These are phyloP conservation scores for Phascolomyces articulosus DNA, from an alignment of 371 early-diverging fungal species.

Conservation along the genomic window DNA sequence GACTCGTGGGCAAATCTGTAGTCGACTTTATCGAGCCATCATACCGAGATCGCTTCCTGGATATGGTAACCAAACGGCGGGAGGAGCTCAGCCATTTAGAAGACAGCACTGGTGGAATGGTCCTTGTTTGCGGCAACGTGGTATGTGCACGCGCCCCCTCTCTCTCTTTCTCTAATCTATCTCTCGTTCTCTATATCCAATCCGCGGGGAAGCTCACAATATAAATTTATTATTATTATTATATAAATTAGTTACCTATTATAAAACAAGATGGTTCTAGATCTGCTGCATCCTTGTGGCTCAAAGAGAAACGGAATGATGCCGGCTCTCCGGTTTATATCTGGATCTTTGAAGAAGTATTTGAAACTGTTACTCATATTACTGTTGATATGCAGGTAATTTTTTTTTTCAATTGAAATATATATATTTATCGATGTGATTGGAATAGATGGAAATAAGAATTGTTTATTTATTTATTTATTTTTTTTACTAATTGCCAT, in stretches of 20 bases:
- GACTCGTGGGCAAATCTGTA: slow-evolving; percentile 53
- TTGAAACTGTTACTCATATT: slow-evolving; percentile 53
- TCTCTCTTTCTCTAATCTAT: background rate
- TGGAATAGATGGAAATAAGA: too few relatives aligned
- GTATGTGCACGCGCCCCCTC: slow-evolving; percentile 39
- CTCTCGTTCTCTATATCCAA: background rate
- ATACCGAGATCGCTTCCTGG: slow-evolving; percentile 56
- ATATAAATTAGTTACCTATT: slow-evolving; percentile 56
- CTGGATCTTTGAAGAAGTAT: slow-evolving; percentile 76
- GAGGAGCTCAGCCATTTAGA: slow-evolving; percentile 26
- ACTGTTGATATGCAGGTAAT: slow-evolving; percentile 33
- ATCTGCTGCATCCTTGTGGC: slow-evolving; percentile 70
- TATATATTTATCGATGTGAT: too few relatives aligned
- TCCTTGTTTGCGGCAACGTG: slow-evolving; percentile 69
- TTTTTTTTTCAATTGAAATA: background rate
- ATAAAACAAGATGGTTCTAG: slow-evolving; percentile 60
- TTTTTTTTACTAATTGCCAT: too few relatives aligned
- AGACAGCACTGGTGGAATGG: slow-evolving; percentile 41
- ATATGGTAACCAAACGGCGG: slow-evolving; percentile 40
- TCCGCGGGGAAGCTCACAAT: background rate
- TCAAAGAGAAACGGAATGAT: slow-evolving; percentile 63
- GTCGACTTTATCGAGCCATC: slow-evolving; percentile 60
- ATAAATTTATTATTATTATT: background rate
- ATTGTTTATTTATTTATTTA: too few relatives aligned
- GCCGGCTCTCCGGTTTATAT: slow-evolving; percentile 60